phyloP scores from a whole-genome alignment of 495 filamentous ascomycete genomes.

The Bacidia rubella region DNA sequence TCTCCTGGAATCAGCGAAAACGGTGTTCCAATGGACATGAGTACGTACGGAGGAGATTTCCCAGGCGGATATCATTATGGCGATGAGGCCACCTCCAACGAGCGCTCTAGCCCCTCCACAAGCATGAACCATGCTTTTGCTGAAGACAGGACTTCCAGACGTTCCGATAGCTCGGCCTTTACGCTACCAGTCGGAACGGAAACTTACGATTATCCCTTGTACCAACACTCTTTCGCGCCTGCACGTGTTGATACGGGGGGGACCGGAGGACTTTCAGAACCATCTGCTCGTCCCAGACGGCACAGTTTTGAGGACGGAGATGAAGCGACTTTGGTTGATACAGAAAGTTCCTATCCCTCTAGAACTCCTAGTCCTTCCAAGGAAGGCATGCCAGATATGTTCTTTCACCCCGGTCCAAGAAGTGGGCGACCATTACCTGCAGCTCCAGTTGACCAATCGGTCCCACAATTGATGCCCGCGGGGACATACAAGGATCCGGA shows the following conservation, averaged over 20 bases:
- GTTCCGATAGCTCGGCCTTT: conserved; percentile 27
- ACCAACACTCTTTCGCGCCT: conserved; percentile 48
- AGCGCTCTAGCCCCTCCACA: conserved; percentile 2
- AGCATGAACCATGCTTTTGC: conserved; percentile 10
- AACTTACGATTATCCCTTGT: conserved; percentile 18
- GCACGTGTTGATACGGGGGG: conserved; percentile 65
- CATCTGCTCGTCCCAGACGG: conserved; percentile 46
- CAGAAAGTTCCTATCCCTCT: conserved; percentile 36
- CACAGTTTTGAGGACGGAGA: conserved; percentile 93
- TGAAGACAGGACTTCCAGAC: conserved; percentile 22
- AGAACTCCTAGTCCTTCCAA: conserved; percentile 39
- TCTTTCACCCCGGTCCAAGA: conserved; percentile 75
- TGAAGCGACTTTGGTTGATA: conserved; percentile 45
- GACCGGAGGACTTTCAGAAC: conserved; percentile 71
- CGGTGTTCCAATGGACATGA: conserved; percentile 59
- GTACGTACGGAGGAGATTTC: conserved; percentile 61
- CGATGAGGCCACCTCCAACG: conserved; percentile 29
- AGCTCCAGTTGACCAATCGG: conserved; percentile 46
- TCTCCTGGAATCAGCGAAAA: conserved; percentile 43
- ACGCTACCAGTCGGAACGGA: conserved; percentile 8
- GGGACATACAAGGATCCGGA: conserved; percentile 40
- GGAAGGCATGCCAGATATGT: conserved; percentile 74
- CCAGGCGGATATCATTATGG: conserved; percentile 61
- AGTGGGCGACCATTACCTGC: conserved; percentile 59
- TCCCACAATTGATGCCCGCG: conserved; percentile 40